phyloP scores from a whole-genome alignment of 2,329 filamentous ascomycete genomes.

The Alternaria rosae region DNA sequence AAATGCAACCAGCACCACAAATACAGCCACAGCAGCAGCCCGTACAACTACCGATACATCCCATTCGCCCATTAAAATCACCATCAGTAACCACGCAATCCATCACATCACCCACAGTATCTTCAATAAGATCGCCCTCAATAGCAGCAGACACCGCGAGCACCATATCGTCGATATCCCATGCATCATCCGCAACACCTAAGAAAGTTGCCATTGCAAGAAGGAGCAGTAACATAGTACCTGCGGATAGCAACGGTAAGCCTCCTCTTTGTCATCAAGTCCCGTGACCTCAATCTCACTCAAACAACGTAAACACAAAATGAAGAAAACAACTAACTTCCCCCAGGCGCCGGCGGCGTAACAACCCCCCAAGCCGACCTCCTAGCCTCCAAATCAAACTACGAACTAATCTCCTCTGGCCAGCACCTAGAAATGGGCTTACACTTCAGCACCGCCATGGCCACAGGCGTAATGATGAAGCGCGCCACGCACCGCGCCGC shows the following conservation, averaged over 20 bases:
- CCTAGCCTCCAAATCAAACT: conserved; percentile 40
- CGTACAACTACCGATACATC: conserved; percentile 24
- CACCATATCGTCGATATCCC: conserved; percentile 34
- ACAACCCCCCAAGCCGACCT: conserved; percentile 38
- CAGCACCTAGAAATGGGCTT: conserved; percentile 43
- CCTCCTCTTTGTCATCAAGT: background rate
- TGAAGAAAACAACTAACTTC: background rate
- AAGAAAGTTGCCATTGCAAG: conserved; percentile 37
- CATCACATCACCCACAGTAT: conserved; percentile 20
- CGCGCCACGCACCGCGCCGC: conserved; percentile 41
- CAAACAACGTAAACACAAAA: background rate
- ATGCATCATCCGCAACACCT: conserved; percentile 31
- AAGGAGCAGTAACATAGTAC: conserved; percentile 27
- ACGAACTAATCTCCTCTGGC: conserved; percentile 39
- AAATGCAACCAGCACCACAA: conserved; percentile 5
- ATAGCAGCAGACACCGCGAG: conserved; percentile 32
- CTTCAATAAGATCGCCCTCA: conserved; percentile 29
- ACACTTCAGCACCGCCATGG: conserved; percentile 44
- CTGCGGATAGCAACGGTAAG: conserved; percentile 35
- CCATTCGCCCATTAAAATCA: conserved; percentile 22
- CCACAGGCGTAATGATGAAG: conserved; percentile 44
- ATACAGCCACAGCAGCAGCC: conserved; percentile 14
- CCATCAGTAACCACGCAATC: conserved; percentile 17
- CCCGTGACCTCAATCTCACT: conserved; percentile 8
- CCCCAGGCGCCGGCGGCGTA: conserved; percentile 31